Evolutionary conservation across 2,329 filamentous ascomycete genomes (phyloP), one percentile per base, ranked within the genome.

Genomic region (Madurella mycetomatis): DNA sequence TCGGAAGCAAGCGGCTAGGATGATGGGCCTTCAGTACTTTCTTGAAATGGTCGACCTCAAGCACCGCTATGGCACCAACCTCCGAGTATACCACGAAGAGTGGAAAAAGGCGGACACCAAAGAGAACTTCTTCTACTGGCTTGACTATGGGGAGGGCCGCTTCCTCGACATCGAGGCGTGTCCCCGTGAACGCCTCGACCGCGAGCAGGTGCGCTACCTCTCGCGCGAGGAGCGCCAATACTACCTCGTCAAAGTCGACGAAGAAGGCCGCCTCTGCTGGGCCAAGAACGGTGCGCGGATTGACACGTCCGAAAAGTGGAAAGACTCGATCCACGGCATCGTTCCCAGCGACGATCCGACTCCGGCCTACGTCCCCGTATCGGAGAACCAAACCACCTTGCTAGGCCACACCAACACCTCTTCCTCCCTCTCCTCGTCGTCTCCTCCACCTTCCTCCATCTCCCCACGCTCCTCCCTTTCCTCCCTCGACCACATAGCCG

Each of bases 121-220:
- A 4, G 87, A 96, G 67, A 95, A 94, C 66, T 96, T 92, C 77
- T 96, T 96, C 69, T 92, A 91, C 72, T 96, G 92, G 91, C 76
- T 96, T 1, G 92, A 96, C 67, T 78, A 87, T 55, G 92, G 92
- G 5, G 85, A 86, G 47, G 92, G 92, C 0, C 83, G 76, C 61
- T 69, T 80, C 40, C 67, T 94, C 42, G 86, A 92, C 59, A 73
- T 92, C 12, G 79, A 83, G 3, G 79, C 82, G 0, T 90, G 90
- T 59, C 85, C 90, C 1, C 79, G 92, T 37, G 85, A 88, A 55
- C 77, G 83, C 13, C 74, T 96, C 7, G 88, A 94, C 49, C 79
- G 82, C 19, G 89, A 95, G 68, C 84, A 86, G 64, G 88, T 96
- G 1, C 81, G 92, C 16, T 96, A 96, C 67, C 74, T 96, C 18